A percentile compares a stretch with the other conserved stretches of the same genome.
phyloP scores from a whole-genome alignment of 2,329 filamentous ascomycete species.

The Fusarium sp. region DNA sequence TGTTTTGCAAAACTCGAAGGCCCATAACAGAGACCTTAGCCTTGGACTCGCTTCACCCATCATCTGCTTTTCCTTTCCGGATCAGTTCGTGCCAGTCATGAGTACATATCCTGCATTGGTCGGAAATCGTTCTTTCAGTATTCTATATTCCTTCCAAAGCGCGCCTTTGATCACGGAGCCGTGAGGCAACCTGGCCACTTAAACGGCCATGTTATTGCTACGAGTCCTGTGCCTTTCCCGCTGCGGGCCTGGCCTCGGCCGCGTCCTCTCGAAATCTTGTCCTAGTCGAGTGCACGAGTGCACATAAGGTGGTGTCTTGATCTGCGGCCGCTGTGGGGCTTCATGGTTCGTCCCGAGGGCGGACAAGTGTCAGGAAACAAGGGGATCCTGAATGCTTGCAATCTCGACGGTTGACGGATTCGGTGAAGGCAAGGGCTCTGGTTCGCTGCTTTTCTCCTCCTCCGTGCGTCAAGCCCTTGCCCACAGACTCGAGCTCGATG shows the following conservation, averaged over 20 bases:
- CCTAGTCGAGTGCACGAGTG: constrained; percentile 39
- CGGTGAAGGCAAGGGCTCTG: constrained; percentile 53
- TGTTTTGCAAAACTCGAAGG: not conserved
- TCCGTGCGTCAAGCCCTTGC: constrained; percentile 35
- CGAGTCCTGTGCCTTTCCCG: constrained; percentile 46
- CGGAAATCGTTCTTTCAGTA: constrained; percentile 22
- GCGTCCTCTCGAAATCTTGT: constrained; percentile 35
- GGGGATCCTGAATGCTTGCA: constrained; percentile 49
- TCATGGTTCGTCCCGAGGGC: constrained; percentile 55
- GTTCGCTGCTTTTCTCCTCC: constrained; percentile 48
- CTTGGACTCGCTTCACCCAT: not conserved
- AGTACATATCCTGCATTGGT: not conserved
- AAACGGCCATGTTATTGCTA: constrained; percentile 47
- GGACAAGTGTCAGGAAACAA: constrained; percentile 54
- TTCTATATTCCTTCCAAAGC: constrained; percentile 37
- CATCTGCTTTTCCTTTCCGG: not conserved
- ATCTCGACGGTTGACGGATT: constrained; percentile 48
- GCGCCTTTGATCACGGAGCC: constrained; percentile 16
- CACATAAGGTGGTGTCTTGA: constrained; percentile 51
- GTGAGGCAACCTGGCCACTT: constrained; percentile 39
- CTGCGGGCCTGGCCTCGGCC: constrained; percentile 48
- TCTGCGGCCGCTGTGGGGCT: constrained; percentile 58
- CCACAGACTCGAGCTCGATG: constrained; percentile 32
- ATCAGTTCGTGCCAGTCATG: not conserved
- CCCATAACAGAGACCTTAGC: not conserved